Percentiles rank a stretch among this genome's conserved stretches.
These are phyloP conservation scores for Golubevia pallescens DNA, from an alignment of 1,284 basidiomycete genomes.

Conservation along the genomic window DNA sequence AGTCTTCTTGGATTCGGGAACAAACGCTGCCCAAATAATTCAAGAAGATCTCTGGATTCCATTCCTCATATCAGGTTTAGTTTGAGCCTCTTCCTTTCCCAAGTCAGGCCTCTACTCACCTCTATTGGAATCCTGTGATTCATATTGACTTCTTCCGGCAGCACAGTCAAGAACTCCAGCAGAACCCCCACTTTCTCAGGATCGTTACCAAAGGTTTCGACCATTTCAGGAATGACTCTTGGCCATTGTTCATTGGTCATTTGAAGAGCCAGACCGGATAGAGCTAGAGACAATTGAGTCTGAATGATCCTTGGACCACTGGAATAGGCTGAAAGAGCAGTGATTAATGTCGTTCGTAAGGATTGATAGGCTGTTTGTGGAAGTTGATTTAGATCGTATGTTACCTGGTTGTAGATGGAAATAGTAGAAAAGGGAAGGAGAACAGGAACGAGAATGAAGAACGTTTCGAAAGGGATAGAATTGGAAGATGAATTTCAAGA, in stretches of 20 bases:
- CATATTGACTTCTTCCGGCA: conserved; percentile 86
- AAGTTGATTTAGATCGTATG: conserved; percentile 57
- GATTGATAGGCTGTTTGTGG: conserved; percentile 26
- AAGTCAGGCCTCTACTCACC: conserved; percentile 66
- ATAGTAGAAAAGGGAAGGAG: conserved; percentile 8
- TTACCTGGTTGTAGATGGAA: conserved; percentile 15
- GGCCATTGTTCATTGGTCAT: conserved; percentile 78
- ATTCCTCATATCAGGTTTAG: neutral
- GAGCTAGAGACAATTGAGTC: conserved; percentile 85
- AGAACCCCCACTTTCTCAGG: conserved; percentile 82
- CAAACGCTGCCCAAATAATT: neutral
- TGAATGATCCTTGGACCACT: neutral
- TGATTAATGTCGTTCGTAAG: conserved; percentile 51
- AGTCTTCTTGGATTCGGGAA: neutral
- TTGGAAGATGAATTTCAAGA: neutral
- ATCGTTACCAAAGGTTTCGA: conserved; percentile 83
- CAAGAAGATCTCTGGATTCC: neutral
- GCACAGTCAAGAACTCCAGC: conserved; percentile 85
- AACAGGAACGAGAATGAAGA: neutral
- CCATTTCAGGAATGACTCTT: conserved; percentile 79
- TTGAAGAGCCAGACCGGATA: conserved; percentile 90
- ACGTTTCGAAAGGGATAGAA: neutral
- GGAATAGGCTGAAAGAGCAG: conserved; percentile 40
- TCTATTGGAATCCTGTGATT: conserved; percentile 88
- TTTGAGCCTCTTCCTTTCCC: neutral